Evolutionary conservation across 2,329 filamentous ascomycete species (phyloP), one percentile per base, ranked within the genome.

Genomic region (Aspergillus piperis): DNA sequence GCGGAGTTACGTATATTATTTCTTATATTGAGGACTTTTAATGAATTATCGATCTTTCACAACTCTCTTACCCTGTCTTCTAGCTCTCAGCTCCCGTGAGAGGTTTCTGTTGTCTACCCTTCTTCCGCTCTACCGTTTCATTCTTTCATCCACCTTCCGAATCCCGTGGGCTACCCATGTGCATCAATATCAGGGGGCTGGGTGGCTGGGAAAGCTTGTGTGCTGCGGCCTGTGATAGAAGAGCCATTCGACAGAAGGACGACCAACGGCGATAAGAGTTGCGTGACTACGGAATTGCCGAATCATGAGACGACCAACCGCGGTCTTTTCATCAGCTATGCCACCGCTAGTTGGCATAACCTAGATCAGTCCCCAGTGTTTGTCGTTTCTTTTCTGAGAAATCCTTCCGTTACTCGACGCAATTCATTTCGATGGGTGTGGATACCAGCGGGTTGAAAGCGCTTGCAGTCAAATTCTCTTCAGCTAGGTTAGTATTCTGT

Each of bases 191-290:
- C 27, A 58, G 67, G 62, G 58, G 62, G 67, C 59, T 69, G 65
- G 59, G 68, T 69, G 68, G 68, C 67, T 68, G 68, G 66, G 66
- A 57, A 58, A 60, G 56, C 58, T 57, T 61, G 56, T 55, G 59
- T 59, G 57, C 41, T 60, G 48, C 36, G 50, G 49, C 30, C 17
- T 53, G 23, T 54, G 47, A 23, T 25, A 52, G 49, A 48, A 44
- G 38, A 44, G 48, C 44, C 25, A 60, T 52, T 61, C 42, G 53
- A 36, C 54, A 48, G 47, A 7, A 54, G 23, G 50, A 54, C 5
- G 57, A 56, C 15, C 25, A 21, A 41, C 15, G 13, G 49, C 55
- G 30, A 63, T 59, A 52, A 54, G 54, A 56, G 38, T 49, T 60
- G 52, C 54, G 54, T 63, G 57, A 58, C 58, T 65, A 66, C 61